phyloP scores from a whole-genome alignment of 257 asterid genomes.

The Fraxinus americana region DNA sequence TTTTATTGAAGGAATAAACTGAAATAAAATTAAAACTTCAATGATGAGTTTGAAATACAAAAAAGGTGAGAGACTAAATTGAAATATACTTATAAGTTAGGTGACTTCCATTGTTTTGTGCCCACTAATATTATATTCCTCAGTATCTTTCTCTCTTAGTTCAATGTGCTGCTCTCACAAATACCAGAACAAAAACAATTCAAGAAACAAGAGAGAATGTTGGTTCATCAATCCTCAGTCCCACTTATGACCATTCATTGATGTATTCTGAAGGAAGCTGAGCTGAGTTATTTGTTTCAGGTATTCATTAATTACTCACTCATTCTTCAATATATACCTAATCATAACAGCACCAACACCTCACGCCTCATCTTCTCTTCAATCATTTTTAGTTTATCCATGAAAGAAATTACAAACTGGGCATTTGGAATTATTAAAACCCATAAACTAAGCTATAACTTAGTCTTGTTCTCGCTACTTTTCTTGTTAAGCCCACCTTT shows the following conservation, averaged over 20 bases:
- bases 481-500: slow-evolving; percentile 4
- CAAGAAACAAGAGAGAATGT: slow-evolving; percentile 35
- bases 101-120: neutral
- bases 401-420: neutral
- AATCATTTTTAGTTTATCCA: neutral
- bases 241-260: neutral
- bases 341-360: neutral
- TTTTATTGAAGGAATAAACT: neutral
- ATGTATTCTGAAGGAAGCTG: neutral
- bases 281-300: neutral
- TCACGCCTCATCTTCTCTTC: neutral
- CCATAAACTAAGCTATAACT: neutral
- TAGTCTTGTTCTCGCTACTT: slow-evolving; percentile 4
- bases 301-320: neutral
- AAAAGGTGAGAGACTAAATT: neutral
- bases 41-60: neutral
- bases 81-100: neutral
- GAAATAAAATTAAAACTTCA: neutral
- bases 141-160: neutral
- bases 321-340: neutral
- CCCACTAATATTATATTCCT: slow-evolving; percentile 2
- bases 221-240: slow-evolving; percentile 13
- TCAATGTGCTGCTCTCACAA: neutral
- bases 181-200: slow-evolving; percentile 6
- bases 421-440: neutral